Evolutionary conservation across 257 asterid genomes (phyloP).

Genomic region (Jaltomata sinuosa): DNA sequence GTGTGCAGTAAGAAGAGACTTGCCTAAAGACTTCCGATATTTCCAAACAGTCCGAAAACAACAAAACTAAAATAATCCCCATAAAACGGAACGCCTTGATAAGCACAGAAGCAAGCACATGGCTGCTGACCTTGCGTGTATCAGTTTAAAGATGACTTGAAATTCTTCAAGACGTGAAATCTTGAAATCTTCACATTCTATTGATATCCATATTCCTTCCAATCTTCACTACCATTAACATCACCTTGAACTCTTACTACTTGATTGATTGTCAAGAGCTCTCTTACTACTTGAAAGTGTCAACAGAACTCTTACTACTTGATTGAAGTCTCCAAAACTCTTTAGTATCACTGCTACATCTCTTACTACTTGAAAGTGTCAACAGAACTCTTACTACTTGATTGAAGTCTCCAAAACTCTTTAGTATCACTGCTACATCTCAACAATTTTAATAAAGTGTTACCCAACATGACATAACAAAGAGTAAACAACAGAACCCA

Average conservation of each 20-base stretch:
- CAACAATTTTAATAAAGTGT: slow-evolving; percentile 22
- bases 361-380: slow-evolving; percentile 48
- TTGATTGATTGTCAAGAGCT: slow-evolving; percentile 46
- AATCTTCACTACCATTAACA: slow-evolving; percentile 78
- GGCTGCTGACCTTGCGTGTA: slow-evolving; percentile 58
- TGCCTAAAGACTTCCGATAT: slow-evolving; percentile 8
- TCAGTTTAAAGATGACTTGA: slow-evolving; percentile 39
- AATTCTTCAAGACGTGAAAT: slow-evolving; percentile 47
- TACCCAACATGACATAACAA: slow-evolving; percentile 17
- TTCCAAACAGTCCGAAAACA: neutral
- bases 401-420: slow-evolving; percentile 36
- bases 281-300: slow-evolving; percentile 49
- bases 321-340: slow-evolving; percentile 35
- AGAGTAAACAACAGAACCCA: slow-evolving; percentile 22
- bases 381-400: slow-evolving; percentile 44
- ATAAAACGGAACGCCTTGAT: slow-evolving; percentile 39
- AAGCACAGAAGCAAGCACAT: slow-evolving; percentile 76
- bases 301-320: slow-evolving; percentile 47
- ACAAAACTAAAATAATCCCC: slow-evolving; percentile 16
- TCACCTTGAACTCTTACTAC: slow-evolving; percentile 86
- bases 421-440: slow-evolving; percentile 32
- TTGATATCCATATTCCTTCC: slow-evolving; percentile 66
- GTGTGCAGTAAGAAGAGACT: neutral
- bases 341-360: slow-evolving; percentile 33
- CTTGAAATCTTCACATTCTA: slow-evolving; percentile 68